Conservation (phyloP, 441 rosid genomes). For the Aleurites moluccanus region DNA sequence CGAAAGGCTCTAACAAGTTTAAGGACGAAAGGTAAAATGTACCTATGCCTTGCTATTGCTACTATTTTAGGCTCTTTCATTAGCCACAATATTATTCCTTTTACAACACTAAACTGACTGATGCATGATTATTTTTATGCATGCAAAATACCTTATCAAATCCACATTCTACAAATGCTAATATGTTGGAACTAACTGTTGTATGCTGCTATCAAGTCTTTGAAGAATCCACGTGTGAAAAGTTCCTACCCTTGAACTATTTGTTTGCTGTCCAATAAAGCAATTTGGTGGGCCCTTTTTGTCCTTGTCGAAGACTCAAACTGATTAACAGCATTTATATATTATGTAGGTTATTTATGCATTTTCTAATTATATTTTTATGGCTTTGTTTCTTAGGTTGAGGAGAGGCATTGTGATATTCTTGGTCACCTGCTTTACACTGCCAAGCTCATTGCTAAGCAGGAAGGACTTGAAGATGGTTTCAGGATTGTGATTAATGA, state of each 20-base stretch:
- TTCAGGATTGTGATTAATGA: slow-evolving; percentile 90
- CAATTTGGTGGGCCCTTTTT: background rate
- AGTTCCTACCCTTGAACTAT: background rate
- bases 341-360: background rate
- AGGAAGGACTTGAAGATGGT: slow-evolving; percentile 84
- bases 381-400: slow-evolving; percentile 52
- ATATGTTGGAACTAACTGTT: background rate
- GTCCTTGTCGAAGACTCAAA: background rate
- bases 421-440: slow-evolving; percentile 87
- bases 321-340: background rate
- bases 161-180: background rate
- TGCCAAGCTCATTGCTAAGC: slow-evolving; percentile 92
- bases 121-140: too few species aligned
- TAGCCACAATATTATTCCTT: background rate
- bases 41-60: background rate
- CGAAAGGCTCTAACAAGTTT: too few species aligned
- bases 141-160: too few species aligned
- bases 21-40: too few species aligned
- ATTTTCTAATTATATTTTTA: background rate
- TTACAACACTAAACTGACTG: too few species aligned
- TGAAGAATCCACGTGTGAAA: background rate
- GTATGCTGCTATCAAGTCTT: background rate
- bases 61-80: background rate
- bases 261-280: background rate
- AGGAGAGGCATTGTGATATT: slow-evolving; percentile 85